A percentile compares a stretch with the other conserved stretches of the same genome.
Evolutionary conservation across 495 filamentous ascomycete species (phyloP).

Genomic region (Chaetomium tenue): DNA sequence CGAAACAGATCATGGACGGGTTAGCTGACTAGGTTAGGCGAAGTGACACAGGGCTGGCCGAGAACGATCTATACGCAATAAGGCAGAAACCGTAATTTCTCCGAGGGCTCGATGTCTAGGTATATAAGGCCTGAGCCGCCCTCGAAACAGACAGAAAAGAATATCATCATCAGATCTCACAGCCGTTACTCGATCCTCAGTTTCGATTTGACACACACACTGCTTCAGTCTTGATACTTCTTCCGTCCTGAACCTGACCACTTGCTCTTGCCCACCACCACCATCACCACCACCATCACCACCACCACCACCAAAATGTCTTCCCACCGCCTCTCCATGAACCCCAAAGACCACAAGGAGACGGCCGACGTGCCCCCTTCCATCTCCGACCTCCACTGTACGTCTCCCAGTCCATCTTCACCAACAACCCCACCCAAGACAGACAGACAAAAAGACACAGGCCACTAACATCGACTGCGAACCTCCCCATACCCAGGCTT

Average conservation of each 20-base stretch:
- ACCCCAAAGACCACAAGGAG: conserved; percentile 17
- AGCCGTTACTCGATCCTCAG: not conserved
- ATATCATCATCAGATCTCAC: not conserved
- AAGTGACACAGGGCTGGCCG: not conserved
- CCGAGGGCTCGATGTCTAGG: not conserved
- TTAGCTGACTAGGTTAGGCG: not conserved
- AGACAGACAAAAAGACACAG: not conserved
- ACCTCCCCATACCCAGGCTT: conserved; percentile 37
- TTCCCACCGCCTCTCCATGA: conserved; percentile 25
- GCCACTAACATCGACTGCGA: not conserved
- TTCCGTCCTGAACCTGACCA: too few relatives aligned
- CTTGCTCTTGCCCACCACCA: not conserved
- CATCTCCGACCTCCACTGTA: conserved; percentile 45
- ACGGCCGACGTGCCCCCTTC: conserved; percentile 35
- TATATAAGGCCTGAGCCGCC: not conserved
- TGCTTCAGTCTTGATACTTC: not conserved
- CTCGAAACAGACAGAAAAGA: not conserved
- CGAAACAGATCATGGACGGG: not conserved
- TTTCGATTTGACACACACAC: too few relatives aligned
- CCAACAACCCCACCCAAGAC: not conserved
- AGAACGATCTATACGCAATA: not conserved
- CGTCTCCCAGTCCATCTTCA: not conserved
- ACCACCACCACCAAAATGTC: conserved; percentile 21
- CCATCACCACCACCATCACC: conserved; percentile 1
- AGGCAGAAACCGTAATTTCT: not conserved